Evolutionary conservation across 768 basidiomycete species (phyloP), one percentile per base, ranked within the genome.

Genomic region (Leccinellum rugosiceps): DNA sequence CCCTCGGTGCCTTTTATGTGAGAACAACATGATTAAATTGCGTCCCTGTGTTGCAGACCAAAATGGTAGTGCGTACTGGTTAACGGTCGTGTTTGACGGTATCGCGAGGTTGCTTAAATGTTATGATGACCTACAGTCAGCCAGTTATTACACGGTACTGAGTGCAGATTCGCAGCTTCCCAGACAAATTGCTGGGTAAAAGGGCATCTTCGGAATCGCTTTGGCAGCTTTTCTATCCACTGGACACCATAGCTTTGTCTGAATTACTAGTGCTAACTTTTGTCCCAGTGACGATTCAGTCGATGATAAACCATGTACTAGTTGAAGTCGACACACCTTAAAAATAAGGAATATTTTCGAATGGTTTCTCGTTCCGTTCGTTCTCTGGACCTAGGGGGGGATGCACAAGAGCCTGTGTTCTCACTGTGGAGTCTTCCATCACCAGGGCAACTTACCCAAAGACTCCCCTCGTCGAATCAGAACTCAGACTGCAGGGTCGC

Each of bases 401-500:
- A 50, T 26, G 8, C 17, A 31, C 30, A 9, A 10, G 6, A 11
- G 5, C 9, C 32, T 26, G 48, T 51, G 31, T 56, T 63, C 61
- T 52, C 65, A 59, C 43, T 46, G 44, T 48, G 21, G 34, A 31
- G 53, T 35, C 49, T 31, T 28, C 32, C 50, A 55, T 6, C 41
- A 8, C 46, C 47, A 50, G 43, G 41, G 41, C 21, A 26, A 53
- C 47, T 38, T 50, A 50, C 44, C 53, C 48, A 43, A 34, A 23
- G 32, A 47, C 44, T 49, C n/a, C 51, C 31, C 31, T 31, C 31
- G 31, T 4, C 46, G 21, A 49, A 63, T 50, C 61, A 28, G 52
- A 17, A 25, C 59, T 64, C 64, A 65, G 43, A 44, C n/a, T 19
- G 19, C 19, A 67, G 63, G 65, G 62, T 51, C 56, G 45, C 47